Base-by-base conservation (phyloP, 106 monocot genomes). In the Hemerocallis citrina region DNA sequence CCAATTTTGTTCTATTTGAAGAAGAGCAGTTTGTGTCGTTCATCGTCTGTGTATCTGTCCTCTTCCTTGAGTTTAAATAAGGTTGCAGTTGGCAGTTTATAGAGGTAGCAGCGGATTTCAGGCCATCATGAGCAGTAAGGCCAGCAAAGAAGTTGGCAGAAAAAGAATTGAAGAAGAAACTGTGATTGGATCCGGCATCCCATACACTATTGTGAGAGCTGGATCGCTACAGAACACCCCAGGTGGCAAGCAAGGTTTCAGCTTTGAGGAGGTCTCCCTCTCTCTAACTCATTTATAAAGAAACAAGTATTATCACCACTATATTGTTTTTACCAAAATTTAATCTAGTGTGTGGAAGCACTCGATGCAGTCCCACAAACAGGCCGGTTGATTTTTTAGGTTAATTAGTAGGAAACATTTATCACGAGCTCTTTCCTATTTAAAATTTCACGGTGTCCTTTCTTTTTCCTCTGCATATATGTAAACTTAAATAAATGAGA, bases 71-170 rank as follows among this genome's bases (percentile, higher is more conserved):
- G 61, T 64, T 64, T 73, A 71, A 70, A 67, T 81, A 73, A 87
- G 75, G 77, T 74, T 79, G 66, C 95, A 96, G 94, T 78, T 84
- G 77, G 81, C 78, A 63, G 86, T 81, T 66, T 96, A 90, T 77
- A 84, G 79, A 81, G 67, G 80, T 68, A 79, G 83, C 59, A 68
- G 83, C 68, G 84, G 86, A 60, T 36, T 96, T 27, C 90, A 96
- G 81, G 90, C 90, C 43, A 57, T 96, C 2, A 47, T 96, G 55
- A 84, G 74, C 61, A 65, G 71, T 25, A 96, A 81, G 40, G 37
- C 45, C 34, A 84, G 56, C 60, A 79, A 76, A 35, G 31, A 72
- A 42, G 86, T 90, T 32, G 90, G 83, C 57, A 81, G 50, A 57
- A n/a, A n/a, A n/a, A n/a, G n/a, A n/a, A n/a, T n/a, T n/a, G 95